A percentile compares a stretch with the other conserved stretches of the same genome.
These are phyloP conservation scores for Diphasiastrum complanatum DNA, from an alignment of 83 land plant genomes.

Conservation along the genomic window DNA sequence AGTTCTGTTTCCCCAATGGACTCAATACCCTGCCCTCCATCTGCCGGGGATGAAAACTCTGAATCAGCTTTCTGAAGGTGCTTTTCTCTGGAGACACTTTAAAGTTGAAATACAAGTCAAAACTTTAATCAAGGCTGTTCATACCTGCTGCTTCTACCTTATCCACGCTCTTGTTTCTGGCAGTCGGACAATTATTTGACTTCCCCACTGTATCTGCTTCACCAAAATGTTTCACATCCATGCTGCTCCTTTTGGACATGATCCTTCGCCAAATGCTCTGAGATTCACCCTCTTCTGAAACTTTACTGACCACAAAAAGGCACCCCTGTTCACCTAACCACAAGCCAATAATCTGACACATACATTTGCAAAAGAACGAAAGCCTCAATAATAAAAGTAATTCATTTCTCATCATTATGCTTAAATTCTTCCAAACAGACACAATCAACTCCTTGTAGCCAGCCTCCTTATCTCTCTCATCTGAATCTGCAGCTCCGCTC, in stretches of 20 bases:
- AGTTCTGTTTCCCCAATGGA: too few relatives aligned
- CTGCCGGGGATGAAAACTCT: too few relatives aligned
- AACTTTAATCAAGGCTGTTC: too few relatives aligned
- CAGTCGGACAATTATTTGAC: too few relatives aligned
- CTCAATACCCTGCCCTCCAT: too few relatives aligned
- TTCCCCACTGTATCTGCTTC: too few relatives aligned
- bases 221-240: too few relatives aligned
- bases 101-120: too few relatives aligned
- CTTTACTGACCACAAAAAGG: constrained; percentile 19
- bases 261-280: not conserved
- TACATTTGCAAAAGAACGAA: not conserved
- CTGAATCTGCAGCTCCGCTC: too few relatives aligned
- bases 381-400: constrained; percentile 4
- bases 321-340: constrained; percentile 23
- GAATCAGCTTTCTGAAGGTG: not conserved
- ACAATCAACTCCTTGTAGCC: not conserved
- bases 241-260: not conserved
- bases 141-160: too few relatives aligned
- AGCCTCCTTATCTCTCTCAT: not conserved
- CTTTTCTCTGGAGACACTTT: too few relatives aligned
- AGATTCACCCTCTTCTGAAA: not conserved
- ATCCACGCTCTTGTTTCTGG: too few relatives aligned
- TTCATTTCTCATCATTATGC: not conserved
- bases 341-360: constrained; percentile 12
- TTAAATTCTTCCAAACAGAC: not conserved